Percentiles rank a stretch among this genome's conserved stretches.
These are phyloP conservation scores for Beauveria varroae DNA, from an alignment of 2,329 filamentous ascomycete species.

Conservation along the genomic window DNA sequence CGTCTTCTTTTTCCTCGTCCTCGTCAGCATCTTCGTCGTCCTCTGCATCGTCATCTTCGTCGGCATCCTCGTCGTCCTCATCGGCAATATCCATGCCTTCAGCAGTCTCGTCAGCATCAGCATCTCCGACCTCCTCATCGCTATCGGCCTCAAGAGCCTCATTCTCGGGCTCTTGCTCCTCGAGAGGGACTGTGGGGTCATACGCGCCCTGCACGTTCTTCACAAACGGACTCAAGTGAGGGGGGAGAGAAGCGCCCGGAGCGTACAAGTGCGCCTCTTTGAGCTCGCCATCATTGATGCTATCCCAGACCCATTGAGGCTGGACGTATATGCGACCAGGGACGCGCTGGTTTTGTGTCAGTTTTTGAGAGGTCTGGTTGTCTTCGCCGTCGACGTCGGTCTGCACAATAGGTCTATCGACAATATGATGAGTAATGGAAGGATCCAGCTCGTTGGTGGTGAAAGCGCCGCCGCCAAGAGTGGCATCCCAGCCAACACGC, in stretches of 20 bases:
- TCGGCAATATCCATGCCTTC: slow-evolving; percentile 36
- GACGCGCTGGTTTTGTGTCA: slow-evolving; percentile 61
- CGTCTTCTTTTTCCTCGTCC: slow-evolving; percentile 29
- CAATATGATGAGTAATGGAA: slow-evolving; percentile 90
- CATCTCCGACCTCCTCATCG: slow-evolving; percentile 39
- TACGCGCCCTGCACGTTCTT: slow-evolving; percentile 81
- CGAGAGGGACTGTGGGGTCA: slow-evolving; percentile 78
- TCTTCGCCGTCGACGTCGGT: slow-evolving; percentile 47
- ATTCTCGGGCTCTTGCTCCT: slow-evolving; percentile 79
- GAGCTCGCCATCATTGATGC: slow-evolving; percentile 83
- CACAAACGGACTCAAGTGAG: slow-evolving; percentile 94
- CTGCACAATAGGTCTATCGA: slow-evolving; percentile 77
- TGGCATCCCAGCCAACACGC: slow-evolving; percentile 87
- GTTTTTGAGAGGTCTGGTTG: slow-evolving; percentile 54
- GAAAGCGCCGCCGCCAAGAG: slow-evolving; percentile 86
- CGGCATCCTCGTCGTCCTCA: slow-evolving; percentile 37
- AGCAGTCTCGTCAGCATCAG: slow-evolving; percentile 31
- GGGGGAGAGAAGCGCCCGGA: slow-evolving; percentile 81
- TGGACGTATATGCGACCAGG: slow-evolving; percentile 92
- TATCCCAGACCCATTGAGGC: slow-evolving; percentile 98
- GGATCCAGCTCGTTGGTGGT: slow-evolving; percentile 83
- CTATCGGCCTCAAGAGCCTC: slow-evolving; percentile 68
- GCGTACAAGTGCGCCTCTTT: slow-evolving; percentile 82
- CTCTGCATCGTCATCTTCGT: slow-evolving; percentile 36
- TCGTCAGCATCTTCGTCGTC: slow-evolving; percentile 35